These are phyloP conservation scores for Haplosporangium gracile DNA, from an alignment of 192 early-diverging fungal species.

Conservation along the genomic window DNA sequence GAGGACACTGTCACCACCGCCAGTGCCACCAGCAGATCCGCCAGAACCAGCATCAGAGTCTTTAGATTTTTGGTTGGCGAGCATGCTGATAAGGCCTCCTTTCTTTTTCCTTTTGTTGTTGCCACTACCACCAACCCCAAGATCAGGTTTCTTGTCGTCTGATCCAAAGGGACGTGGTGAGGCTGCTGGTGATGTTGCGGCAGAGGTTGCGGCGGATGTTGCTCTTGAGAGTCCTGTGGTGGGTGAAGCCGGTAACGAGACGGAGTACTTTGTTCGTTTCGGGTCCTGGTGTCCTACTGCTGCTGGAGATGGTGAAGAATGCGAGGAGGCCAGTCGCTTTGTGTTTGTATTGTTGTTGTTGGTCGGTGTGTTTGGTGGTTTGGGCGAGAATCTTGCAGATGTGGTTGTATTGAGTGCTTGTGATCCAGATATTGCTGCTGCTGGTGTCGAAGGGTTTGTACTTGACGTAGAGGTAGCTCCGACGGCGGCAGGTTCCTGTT, in stretches of 20 bases:
- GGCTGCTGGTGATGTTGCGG: conserved; percentile 28
- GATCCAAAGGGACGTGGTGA: conserved; percentile 20
- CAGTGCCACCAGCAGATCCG: neutral
- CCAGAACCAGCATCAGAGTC: conserved; percentile 10
- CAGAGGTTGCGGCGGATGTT: conserved; percentile 19
- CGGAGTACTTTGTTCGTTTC: conserved; percentile 12
- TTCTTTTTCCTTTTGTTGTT: conserved; percentile 53
- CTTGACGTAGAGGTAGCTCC: neutral
- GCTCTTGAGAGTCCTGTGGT: conserved; percentile 12
- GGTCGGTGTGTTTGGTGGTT: neutral
- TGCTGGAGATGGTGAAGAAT: neutral
- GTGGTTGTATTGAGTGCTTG: neutral
- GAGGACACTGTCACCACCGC: conserved; percentile 35
- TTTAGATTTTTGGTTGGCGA: conserved; percentile 44
- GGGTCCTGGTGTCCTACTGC: neutral
- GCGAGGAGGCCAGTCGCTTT: neutral
- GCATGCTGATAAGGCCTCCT: conserved; percentile 17
- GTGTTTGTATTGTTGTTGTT: neutral
- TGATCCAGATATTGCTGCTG: neutral
- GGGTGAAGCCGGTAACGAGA: conserved; percentile 28
- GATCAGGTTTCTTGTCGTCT: conserved; percentile 7
- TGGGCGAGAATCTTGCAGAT: neutral
- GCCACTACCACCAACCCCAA: neutral
- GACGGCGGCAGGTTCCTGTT: neutral
- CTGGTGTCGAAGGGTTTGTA: neutral